Evolutionary conservation across 805 yeast species (phyloP).

Genomic region (Starmera quercuum): DNA sequence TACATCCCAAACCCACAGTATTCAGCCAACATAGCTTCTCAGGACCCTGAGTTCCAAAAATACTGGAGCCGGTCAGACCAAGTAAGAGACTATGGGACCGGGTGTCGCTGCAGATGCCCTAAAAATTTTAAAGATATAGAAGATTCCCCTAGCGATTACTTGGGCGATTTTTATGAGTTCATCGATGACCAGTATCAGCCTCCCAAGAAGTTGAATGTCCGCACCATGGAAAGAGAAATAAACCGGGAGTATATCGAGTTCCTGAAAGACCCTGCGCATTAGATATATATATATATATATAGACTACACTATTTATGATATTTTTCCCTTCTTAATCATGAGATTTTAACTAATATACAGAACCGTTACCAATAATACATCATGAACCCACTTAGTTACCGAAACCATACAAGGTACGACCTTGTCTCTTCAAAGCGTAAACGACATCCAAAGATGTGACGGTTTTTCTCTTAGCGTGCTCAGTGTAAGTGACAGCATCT

Average conservation of each 20-base stretch:
- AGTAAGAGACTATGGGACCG: constrained; percentile 44
- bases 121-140: constrained; percentile 43
- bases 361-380: constrained; percentile 1
- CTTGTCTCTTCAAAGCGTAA: constrained; percentile 99
- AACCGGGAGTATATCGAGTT: constrained; percentile 4
- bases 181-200: constrained; percentile 23
- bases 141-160: constrained; percentile 44
- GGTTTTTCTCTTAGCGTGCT: constrained; percentile 99
- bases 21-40: neutral
- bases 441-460: constrained; percentile 98
- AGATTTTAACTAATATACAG: neutral
- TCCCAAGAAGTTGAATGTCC: constrained; percentile 17
- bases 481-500: constrained; percentile 99
- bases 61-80: constrained; percentile 25
- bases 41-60: constrained; percentile 13
- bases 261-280: too few relatives aligned
- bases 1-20: constrained; percentile 24
- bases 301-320: neutral
- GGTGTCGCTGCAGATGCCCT: constrained; percentile 87
- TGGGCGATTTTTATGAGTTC: constrained; percentile 40
- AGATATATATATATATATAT: too few relatives aligned
- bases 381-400: constrained; percentile 67
- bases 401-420: constrained; percentile 99
- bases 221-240: constrained; percentile 20
- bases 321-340: neutral